Evolutionary conservation across 768 basidiomycete species (phyloP), one percentile per base, ranked within the genome.

Genomic region (Boletales sp.): DNA sequence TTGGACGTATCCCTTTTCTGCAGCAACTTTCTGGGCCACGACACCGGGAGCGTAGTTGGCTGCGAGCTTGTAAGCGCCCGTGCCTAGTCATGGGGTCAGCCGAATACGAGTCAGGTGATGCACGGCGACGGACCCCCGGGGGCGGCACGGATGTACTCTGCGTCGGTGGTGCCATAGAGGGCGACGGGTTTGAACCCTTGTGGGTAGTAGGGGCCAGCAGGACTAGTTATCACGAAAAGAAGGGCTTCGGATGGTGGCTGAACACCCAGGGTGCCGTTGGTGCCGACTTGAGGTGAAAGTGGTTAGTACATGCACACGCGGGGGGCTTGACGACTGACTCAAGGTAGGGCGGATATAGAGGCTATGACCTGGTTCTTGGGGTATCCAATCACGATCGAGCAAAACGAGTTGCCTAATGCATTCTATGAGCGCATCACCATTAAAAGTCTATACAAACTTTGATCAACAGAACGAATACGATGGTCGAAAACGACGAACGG

Each of bases 31-130:
- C 63, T 97, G 93, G 4, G 93, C 89, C 29, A 91, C 77, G 21
- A 94, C 84, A 8, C 87, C 86, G 0, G 92, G 90, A 1, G 90
- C 92, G 62, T 94, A 94, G 74, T 92, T 92, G 13, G 86, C 83
- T 24, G 90, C 89, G 40, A 94, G 72, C 70, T 95, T 95, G 75
- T 73, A 94, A 9, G 87, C 86, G 32, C 93, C 93, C 38, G 90
- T 94, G 46, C 86, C 85, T 86, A 8, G 37, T 31, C 21, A 18
- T 36, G 36, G 40, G 18, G 45, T 67, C 48, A 57, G 47, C 24
- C 30, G 18, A 11, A 7, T 27, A 27, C 24, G n/a, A 18, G 29
- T 47, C n/a, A 31, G 31, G 15, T 14, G 35, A 27, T 18, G 37
- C 15, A 12, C 50, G 7, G 40, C 27, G 1, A 51, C 56, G 1